Evolutionary conservation across 2,329 filamentous ascomycete species (phyloP).

Genomic region (Dichotomopilus funicola): DNA sequence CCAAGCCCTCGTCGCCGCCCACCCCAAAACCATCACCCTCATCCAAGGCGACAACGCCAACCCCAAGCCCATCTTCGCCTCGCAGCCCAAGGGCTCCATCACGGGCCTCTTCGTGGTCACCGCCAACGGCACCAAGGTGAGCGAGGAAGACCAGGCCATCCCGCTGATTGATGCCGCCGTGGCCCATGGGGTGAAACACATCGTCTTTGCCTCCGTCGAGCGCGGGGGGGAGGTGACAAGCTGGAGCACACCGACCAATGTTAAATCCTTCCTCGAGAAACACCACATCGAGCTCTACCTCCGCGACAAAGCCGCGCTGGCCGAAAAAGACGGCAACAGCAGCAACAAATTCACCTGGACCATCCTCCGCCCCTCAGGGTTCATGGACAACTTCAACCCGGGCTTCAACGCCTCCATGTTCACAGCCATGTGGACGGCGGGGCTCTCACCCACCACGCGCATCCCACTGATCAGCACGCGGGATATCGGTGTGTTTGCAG

Average conservation of each 20-base stretch:
- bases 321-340: slow-evolving; percentile 4
- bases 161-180: slow-evolving; percentile 31
- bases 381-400: slow-evolving; percentile 36
- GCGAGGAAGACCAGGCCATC: slow-evolving; percentile 32
- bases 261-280: slow-evolving; percentile 37
- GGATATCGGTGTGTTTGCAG: slow-evolving; percentile 35
- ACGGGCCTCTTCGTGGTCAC: slow-evolving; percentile 31
- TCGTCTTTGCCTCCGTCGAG: slow-evolving; percentile 29
- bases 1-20: slow-evolving; percentile 32
- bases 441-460: slow-evolving; percentile 24
- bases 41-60: slow-evolving; percentile 30
- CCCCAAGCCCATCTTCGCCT: slow-evolving; percentile 31
- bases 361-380: slow-evolving; percentile 35
- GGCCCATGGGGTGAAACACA: slow-evolving; percentile 27
- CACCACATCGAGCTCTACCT: slow-evolving; percentile 54
- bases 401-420: slow-evolving; percentile 30
- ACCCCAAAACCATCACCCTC: slow-evolving; percentile 27
- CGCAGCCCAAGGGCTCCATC: slow-evolving; percentile 27
- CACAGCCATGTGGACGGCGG: slow-evolving; percentile 28
- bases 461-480: slow-evolving; percentile 34
- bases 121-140: slow-evolving; percentile 20
- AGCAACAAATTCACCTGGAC: slow-evolving; percentile 31
- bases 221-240: slow-evolving; percentile 27
- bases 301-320: slow-evolving; percentile 28
- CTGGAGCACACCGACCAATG: slow-evolving; percentile 25